Evolutionary conservation across 352 stramenopile genomes (phyloP).

Genomic region (Globisporangium parvum): DNA sequence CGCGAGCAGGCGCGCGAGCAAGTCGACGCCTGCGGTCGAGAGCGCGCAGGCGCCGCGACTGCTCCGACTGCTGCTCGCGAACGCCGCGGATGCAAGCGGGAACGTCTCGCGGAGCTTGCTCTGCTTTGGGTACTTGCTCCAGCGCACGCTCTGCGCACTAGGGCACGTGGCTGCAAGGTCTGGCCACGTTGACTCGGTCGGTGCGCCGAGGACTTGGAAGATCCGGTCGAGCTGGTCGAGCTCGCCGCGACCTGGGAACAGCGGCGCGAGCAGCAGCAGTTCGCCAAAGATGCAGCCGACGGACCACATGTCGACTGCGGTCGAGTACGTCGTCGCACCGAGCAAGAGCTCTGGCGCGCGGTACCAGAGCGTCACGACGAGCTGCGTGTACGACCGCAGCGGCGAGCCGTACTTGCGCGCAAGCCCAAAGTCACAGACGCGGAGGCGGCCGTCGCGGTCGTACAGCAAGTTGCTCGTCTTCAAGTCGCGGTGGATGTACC

Average conservation of each 20-base stretch:
- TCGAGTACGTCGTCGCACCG: conserved; percentile 90
- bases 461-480: conserved; percentile 98
- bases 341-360: conserved; percentile 91
- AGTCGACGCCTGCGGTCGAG: conserved; percentile 70
- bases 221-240: conserved; percentile 96
- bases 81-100: conserved; percentile 34
- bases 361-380: conserved; percentile 96
- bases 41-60: conserved; percentile 27
- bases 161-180: conserved; percentile 47
- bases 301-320: conserved; percentile 96
- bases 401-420: conserved; percentile 78
- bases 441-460: conserved; percentile 69
- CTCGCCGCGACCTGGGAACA: conserved; percentile 92
- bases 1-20: conserved; percentile 58
- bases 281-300: conserved; percentile 96
- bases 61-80: conserved; percentile 28
- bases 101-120: conserved; percentile 77
- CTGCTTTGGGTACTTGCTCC: conserved; percentile 60
- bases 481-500: conserved; percentile 95
- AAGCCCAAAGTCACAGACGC: conserved; percentile 86
- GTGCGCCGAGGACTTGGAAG: conserved; percentile 91
- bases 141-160: conserved; percentile 45
- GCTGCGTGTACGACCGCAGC: conserved; percentile 78
- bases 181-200: conserved; percentile 89
- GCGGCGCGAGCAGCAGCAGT: conserved; percentile 90